These are phyloP conservation scores for Quercus ilex DNA, from an alignment of 306 rosid genomes.

Conservation along the genomic window DNA sequence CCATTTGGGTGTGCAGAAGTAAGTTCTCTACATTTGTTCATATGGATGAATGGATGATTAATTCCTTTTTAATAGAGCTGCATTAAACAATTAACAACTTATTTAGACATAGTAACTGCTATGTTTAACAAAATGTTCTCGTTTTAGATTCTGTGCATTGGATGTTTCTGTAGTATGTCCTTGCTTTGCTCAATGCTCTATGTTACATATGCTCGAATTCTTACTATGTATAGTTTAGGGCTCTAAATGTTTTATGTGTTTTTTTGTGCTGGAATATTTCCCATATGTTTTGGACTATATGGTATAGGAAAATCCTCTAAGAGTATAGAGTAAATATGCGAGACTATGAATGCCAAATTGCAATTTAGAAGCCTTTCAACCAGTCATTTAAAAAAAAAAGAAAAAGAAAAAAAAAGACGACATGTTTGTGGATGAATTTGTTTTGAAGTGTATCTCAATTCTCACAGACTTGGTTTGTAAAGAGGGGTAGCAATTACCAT, in stretches of 20 bases:
- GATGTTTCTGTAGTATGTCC: not conserved
- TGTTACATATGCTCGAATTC: not conserved
- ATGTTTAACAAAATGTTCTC: not conserved
- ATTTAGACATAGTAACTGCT: not conserved
- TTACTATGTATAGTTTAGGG: not conserved
- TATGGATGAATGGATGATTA: not conserved
- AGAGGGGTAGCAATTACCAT: not conserved
- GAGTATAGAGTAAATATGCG: not conserved
- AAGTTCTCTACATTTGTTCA: constrained; percentile 14
- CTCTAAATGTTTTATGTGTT: not conserved
- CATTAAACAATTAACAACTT: not conserved
- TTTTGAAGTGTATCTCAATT: not conserved
- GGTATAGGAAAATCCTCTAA: not conserved
- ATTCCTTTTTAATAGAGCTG: not conserved
- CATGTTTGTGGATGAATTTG: not conserved
- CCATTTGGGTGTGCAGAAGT: constrained; percentile 63
- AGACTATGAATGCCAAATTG: not conserved
- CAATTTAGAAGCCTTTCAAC: not conserved
- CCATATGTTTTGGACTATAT: not conserved
- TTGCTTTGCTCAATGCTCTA: not conserved
- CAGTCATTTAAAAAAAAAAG: too few relatives aligned
- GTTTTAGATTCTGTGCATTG: not conserved
- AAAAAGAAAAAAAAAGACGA: not conserved
- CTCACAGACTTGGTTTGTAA: not conserved
- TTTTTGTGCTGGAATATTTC: not conserved